Percentiles rank a stretch among this genome's conserved stretches.
phyloP scores from a whole-genome alignment of 2,329 filamentous ascomycete genomes.

The Taxawa tesnikishii region DNA sequence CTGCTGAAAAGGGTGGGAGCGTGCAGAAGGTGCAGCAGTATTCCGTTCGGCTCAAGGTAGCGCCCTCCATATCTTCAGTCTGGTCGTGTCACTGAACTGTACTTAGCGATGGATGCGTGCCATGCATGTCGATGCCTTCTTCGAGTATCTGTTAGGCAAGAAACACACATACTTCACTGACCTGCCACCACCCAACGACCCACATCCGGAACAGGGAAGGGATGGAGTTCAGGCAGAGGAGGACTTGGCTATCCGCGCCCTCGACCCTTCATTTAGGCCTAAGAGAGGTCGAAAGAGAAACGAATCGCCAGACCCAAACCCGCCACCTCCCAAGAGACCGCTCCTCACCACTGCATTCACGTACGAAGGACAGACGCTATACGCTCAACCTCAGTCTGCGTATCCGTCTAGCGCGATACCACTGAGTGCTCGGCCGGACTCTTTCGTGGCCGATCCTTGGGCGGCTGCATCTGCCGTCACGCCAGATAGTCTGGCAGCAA shows the following conservation, averaged over 20 bases:
- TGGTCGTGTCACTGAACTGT: background rate
- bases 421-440: constrained; percentile 42
- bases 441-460: constrained; percentile 40
- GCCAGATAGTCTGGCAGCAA: constrained; percentile 22
- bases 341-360: constrained; percentile 5
- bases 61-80: constrained; percentile 9
- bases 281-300: constrained; percentile 45
- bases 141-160: constrained; percentile 74
- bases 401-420: constrained; percentile 40
- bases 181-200: constrained; percentile 53
- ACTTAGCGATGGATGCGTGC: constrained; percentile 76
- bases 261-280: constrained; percentile 62
- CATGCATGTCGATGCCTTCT: constrained; percentile 91
- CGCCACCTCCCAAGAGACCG: constrained; percentile 11
- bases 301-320: constrained; percentile 7
- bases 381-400: constrained; percentile 30
- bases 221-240: constrained; percentile 80
- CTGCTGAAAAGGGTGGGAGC: constrained; percentile 63
- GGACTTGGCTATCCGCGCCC: constrained; percentile 72
- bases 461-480: constrained; percentile 24
- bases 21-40: constrained; percentile 93
- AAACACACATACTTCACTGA: constrained; percentile 69
- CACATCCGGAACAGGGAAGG: constrained; percentile 52
- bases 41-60: constrained; percentile 78
- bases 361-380: constrained; percentile 5